Evolutionary conservation across 805 yeast genomes (phyloP), one percentile per base, ranked within the genome.

Genomic region (Yamadazyma olivae): DNA sequence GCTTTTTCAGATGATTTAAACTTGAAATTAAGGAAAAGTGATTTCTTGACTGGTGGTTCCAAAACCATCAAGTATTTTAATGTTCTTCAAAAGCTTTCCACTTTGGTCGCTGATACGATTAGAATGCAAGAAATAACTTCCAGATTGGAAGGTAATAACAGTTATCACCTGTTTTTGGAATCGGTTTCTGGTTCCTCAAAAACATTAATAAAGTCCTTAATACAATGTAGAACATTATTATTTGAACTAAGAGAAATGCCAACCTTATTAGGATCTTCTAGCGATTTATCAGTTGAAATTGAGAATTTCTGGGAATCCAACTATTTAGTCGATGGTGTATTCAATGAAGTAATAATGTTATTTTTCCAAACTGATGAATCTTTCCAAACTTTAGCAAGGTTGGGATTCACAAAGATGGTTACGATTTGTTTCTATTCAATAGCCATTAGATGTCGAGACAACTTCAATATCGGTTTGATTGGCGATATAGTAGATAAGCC

Each of bases 71-170:
- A 58, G 47, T 42, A 33, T 51, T 36, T 49, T 36, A 34, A 48
- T 34, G 16, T 36, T 16, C 35, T 59, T 16, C 48, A 42, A 32
- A 49, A 46, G 10, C 27, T 57, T 5, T 52, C 67, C 1, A 42
- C 44, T 4, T 36, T 62, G 10, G 48, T 75, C 28, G 74, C 77
- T 2, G 66, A 72, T 41, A 71, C 81, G 0, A 67, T 83, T 17
- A 66, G 74, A 17, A 75, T 79, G 70, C 56, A 70, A 25, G 90
- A 83, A 48, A 72, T 81, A 16, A 48, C 81, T 0, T 66, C 79
- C 1, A 67, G 90, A 50, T 51, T 71, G n/a, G 70, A 71, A 13
- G 70, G 66, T 2, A 38, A 32, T 6, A 41, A 42, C 10, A 49
- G 57, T 12, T 52, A 51, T 24, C 33, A 45, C 5, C 37, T 41